phyloP scores from a whole-genome alignment of 768 basidiomycete genomes.

The Naganishia onofrii region DNA sequence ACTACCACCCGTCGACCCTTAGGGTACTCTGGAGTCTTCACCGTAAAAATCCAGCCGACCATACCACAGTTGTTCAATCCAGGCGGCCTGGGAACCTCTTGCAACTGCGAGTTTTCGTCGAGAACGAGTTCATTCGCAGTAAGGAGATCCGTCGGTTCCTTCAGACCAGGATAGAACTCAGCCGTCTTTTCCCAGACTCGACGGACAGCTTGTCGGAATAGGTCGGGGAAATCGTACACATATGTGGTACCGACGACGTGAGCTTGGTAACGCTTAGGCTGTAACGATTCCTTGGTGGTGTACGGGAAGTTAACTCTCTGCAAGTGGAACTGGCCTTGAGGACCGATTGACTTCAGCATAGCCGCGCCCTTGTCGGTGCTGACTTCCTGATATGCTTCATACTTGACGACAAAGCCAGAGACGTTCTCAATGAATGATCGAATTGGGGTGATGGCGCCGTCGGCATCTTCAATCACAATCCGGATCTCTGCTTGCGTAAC shows the following conservation, averaged over 20 bases:
- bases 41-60: slow-evolving; percentile 95
- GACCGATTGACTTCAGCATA: slow-evolving; percentile 95
- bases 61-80: slow-evolving; percentile 95
- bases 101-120: slow-evolving; percentile 85
- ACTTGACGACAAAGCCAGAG: slow-evolving; percentile 97
- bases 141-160: slow-evolving; percentile 72
- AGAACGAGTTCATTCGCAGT: slow-evolving; percentile 86
- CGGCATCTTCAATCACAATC: slow-evolving; percentile 86
- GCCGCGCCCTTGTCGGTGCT: slow-evolving; percentile 90
- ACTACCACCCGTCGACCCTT: slow-evolving; percentile 81
- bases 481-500: slow-evolving; percentile 98
- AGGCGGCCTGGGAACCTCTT: slow-evolving; percentile 85
- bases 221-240: slow-evolving; percentile 98
- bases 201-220: slow-evolving; percentile 94
- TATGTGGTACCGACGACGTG: slow-evolving; percentile 98
- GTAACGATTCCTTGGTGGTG: slow-evolving; percentile 94
- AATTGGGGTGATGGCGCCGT: slow-evolving; percentile 92
- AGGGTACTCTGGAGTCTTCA: slow-evolving; percentile 88
- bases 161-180: slow-evolving; percentile 68
- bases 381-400: slow-evolving; percentile 96
- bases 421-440: slow-evolving; percentile 98
- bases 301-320: slow-evolving; percentile 91
- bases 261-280: slow-evolving; percentile 98
- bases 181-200: slow-evolving; percentile 70
- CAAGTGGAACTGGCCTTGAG: slow-evolving; percentile 92